phyloP scores from a whole-genome alignment of 2,329 filamentous ascomycete genomes.

The Sarocladiaceae sp. region DNA sequence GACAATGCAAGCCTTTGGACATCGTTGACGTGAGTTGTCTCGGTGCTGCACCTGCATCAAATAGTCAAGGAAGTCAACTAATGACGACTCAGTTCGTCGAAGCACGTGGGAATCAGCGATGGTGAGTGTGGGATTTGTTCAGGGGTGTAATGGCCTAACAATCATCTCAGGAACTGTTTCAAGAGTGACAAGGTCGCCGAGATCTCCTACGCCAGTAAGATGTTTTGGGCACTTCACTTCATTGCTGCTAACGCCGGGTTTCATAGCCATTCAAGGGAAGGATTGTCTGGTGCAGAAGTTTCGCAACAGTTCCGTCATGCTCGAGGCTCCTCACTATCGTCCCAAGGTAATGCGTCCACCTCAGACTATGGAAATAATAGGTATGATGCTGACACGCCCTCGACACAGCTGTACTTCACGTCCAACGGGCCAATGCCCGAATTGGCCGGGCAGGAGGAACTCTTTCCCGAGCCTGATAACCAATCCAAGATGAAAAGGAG shows the following conservation, averaged over 20 bases:
- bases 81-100: constrained; percentile 59
- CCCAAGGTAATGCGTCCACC: constrained; percentile 58
- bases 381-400: constrained; percentile 10
- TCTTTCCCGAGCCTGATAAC: constrained; percentile 76
- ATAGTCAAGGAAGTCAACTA: not conserved
- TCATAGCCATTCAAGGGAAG: constrained; percentile 77
- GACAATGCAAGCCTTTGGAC: constrained; percentile 54
- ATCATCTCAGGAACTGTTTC: constrained; percentile 61
- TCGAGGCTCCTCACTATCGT: constrained; percentile 72
- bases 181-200: constrained; percentile 80
- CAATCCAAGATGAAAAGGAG: constrained; percentile 81
- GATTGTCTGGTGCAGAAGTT: constrained; percentile 93
- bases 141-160: too few species aligned
- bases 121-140: too few species aligned
- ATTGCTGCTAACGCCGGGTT: not conserved
- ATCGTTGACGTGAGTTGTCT: constrained; percentile 63
- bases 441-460: constrained; percentile 62
- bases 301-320: constrained; percentile 92
- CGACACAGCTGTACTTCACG: constrained; percentile 44
- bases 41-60: too few species aligned
- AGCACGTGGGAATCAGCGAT: constrained; percentile 63
- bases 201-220: constrained; percentile 89
- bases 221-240: not conserved
- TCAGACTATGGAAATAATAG: not conserved
- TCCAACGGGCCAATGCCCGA: constrained; percentile 40